Percentiles rank a stretch among this genome's conserved stretches.
Evolutionary conservation across 345 rosid species (phyloP).

Genomic region (Acer negundo): DNA sequence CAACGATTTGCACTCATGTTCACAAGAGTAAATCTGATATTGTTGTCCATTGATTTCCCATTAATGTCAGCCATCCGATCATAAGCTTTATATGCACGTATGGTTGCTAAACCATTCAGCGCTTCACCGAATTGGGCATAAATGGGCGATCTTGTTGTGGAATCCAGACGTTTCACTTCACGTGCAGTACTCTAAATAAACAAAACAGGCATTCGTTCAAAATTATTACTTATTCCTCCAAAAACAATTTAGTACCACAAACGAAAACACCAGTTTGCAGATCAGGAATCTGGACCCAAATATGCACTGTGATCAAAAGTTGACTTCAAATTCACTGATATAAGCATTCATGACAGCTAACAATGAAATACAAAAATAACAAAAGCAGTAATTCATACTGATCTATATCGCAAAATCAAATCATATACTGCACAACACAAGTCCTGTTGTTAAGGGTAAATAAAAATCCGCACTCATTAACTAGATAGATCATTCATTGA

Average conservation of each 20-base stretch:
- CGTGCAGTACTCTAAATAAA: slow-evolving; percentile 85
- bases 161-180: slow-evolving; percentile 95
- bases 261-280: background rate
- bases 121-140: slow-evolving; percentile 99
- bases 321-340: background rate
- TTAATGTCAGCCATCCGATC: slow-evolving; percentile 93
- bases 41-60: slow-evolving; percentile 94
- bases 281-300: background rate
- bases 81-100: slow-evolving; percentile 97
- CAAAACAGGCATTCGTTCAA: slow-evolving; percentile 23
- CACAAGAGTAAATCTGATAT: slow-evolving; percentile 83
- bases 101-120: slow-evolving; percentile 82
- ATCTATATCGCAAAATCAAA: background rate
- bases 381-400: background rate
- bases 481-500: background rate
- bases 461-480: background rate
- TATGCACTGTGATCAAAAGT: background rate
- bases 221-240: background rate
- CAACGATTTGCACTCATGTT: slow-evolving; percentile 96
- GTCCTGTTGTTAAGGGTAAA: background rate
- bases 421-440: background rate
- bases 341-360: slow-evolving; percentile 10
- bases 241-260: background rate
- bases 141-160: slow-evolving; percentile 91
- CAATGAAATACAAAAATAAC: background rate